These are phyloP conservation scores for Seiridium unicorne DNA, from an alignment of 2,329 filamentous ascomycete species.

Conservation along the genomic window DNA sequence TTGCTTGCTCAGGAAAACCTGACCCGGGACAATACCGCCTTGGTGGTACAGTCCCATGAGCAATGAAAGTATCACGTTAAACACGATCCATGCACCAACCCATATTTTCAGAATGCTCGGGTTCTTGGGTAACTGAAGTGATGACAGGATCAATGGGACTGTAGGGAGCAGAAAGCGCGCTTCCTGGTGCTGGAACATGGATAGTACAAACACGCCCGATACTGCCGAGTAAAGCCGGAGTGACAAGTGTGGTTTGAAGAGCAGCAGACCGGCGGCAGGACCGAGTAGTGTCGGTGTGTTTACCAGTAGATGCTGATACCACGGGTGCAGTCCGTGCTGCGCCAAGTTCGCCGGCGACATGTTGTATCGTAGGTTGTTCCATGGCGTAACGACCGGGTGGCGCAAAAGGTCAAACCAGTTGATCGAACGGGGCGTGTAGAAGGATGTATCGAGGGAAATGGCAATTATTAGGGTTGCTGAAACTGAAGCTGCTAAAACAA, in stretches of 20 bases:
- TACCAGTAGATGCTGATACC: slow-evolving; percentile 72
- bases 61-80: slow-evolving; percentile 66
- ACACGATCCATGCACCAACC: slow-evolving; percentile 63
- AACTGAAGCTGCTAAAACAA: slow-evolving; percentile 63
- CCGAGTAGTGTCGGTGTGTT: slow-evolving; percentile 73
- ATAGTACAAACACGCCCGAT: slow-evolving; percentile 68
- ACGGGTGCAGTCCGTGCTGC: slow-evolving; percentile 73
- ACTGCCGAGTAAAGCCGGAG: slow-evolving; percentile 71
- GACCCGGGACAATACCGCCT: slow-evolving; percentile 72
- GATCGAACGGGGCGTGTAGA: slow-evolving; percentile 67
- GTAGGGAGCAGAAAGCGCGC: slow-evolving; percentile 75
- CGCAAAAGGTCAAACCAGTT: slow-evolving; percentile 62
- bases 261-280: slow-evolving; percentile 62
- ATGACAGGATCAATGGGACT: slow-evolving; percentile 74
- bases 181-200: slow-evolving; percentile 76
- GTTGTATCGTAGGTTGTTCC: slow-evolving; percentile 79
- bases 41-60: slow-evolving; percentile 84
- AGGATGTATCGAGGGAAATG: slow-evolving; percentile 79
- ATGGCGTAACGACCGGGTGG: slow-evolving; percentile 69
- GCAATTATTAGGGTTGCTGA: slow-evolving; percentile 69
- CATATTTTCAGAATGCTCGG: slow-evolving; percentile 49
- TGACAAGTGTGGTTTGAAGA: slow-evolving; percentile 55
- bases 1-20: slow-evolving; percentile 71
- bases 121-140: slow-evolving; percentile 63
- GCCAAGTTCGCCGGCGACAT: slow-evolving; percentile 68